Percentiles rank a stretch among this genome's conserved stretches.
These are phyloP conservation scores for Debaryomycetaceae sp. DNA, from an alignment of 1,139 yeast species.

Conservation along the genomic window DNA sequence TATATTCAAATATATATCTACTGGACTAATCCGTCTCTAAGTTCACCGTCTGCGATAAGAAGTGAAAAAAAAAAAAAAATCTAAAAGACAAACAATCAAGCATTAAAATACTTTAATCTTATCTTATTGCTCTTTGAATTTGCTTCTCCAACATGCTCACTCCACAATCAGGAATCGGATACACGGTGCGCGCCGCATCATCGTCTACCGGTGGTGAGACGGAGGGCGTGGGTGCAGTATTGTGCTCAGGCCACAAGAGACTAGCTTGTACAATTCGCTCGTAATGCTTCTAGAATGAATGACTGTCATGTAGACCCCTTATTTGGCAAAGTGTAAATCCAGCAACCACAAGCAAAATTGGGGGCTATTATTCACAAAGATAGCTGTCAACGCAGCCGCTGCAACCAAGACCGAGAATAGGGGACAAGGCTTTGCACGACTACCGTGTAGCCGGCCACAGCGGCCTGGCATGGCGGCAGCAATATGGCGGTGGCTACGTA, in stretches of 20 bases:
- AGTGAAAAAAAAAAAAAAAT: not conserved
- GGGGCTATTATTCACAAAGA: too few relatives aligned
- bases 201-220: not conserved
- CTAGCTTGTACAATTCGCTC: not conserved
- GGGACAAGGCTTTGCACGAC: too few relatives aligned
- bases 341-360: not conserved
- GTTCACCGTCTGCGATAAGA: not conserved
- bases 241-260: too few relatives aligned
- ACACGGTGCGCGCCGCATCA: not conserved
- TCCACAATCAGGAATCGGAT: not conserved
- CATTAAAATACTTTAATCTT: not conserved
- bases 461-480: too few relatives aligned
- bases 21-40: too few relatives aligned
- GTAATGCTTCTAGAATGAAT: not conserved
- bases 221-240: not conserved
- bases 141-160: not conserved
- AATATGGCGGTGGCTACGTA: too few relatives aligned
- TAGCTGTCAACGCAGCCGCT: too few relatives aligned
- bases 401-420: too few relatives aligned
- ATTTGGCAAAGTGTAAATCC: not conserved
- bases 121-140: not conserved
- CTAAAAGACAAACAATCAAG: too few relatives aligned
- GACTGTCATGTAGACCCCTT: not conserved
- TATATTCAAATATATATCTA: too few relatives aligned
- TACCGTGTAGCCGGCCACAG: too few relatives aligned